phyloP scores from a whole-genome alignment of 2,329 filamentous ascomycete species.

The Xylaria sp. region DNA sequence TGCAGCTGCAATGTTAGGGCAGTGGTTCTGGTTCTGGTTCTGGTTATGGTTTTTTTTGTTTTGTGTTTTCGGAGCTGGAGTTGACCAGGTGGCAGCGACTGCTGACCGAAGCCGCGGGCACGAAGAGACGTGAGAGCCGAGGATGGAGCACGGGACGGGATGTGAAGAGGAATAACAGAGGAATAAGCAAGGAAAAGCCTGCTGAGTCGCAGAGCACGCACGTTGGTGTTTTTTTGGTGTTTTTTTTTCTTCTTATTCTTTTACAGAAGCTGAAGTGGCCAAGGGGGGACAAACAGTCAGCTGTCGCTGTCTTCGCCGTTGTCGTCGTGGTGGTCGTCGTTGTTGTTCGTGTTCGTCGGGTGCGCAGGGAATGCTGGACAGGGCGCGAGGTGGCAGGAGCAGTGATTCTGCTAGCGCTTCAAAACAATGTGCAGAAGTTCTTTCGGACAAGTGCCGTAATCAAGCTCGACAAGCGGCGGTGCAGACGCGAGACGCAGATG shows the following conservation, averaged over 20 bases:
- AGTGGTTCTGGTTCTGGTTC: no score
- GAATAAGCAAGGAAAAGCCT: conserved; percentile 21
- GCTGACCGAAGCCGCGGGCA: conserved; percentile 29
- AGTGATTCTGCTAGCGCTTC: conserved; percentile 22
- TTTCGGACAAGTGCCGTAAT: conserved; percentile 27
- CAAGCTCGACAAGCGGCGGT: conserved; percentile 19
- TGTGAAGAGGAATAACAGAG: conserved; percentile 7
- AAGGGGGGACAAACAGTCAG: not conserved
- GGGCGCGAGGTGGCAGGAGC: conserved; percentile 19
- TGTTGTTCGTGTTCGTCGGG: conserved; percentile 10
- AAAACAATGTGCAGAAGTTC: conserved; percentile 30
- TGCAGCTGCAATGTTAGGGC: conserved; percentile 30
- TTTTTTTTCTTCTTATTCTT: no score
- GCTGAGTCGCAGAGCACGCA: conserved; percentile 30
- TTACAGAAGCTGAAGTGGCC: conserved; percentile 23
- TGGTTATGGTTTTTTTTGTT: no score
- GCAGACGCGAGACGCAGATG: conserved; percentile 14
- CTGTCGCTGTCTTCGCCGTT: conserved; percentile 8
- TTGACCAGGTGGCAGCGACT: conserved; percentile 32
- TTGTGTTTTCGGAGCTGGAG: conserved; percentile 23
- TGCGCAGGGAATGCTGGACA: conserved; percentile 2
- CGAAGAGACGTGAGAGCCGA: not conserved
- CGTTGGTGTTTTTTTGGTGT: conserved; percentile 18
- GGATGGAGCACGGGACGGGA: conserved; percentile 1
- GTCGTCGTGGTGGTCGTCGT: not conserved